Evolutionary conservation across 2,329 filamentous ascomycete species (phyloP), one percentile per base, ranked within the genome.

Genomic region (Aspergillus puulaauensis): DNA sequence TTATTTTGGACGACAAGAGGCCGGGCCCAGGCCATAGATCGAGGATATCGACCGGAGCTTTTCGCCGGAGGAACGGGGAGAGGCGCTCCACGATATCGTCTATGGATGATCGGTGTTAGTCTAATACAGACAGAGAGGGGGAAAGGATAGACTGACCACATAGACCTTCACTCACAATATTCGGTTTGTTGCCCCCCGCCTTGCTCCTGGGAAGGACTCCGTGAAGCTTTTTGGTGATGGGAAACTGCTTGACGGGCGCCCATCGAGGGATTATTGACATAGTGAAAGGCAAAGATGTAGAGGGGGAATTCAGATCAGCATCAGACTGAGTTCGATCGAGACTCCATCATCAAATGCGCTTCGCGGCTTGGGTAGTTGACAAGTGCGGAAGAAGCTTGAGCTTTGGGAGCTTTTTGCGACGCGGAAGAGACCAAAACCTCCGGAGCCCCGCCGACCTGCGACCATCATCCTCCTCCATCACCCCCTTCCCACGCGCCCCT

Each of bases 11-110:
- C 35, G 93, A 96, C 85, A 89, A 95, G 2, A 96, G 54, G 8
- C 92, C 91, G 1, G 78, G 78, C 14, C 92, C 92, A 0, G 93
- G 93, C 71, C 93, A 91, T 56, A 96, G 79, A 70, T 98, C 93
- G 66, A 99, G 79, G 45, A 98, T 82, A 67, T 96, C 92, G 75
- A 93, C 92, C 54, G 90, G 90, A 50, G 80, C 78, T 72, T 95
- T 88, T 45, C 85, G 83, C 35, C 85, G 77, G 17, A 98, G 81
- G 3, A 86, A 86, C 1, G 83, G 82, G 2, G 83, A 85, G n/a
- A 96, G 76, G 59, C 90, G 90, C 6, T 84, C 71, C 46, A 96
- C 66, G 14, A 90, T 77, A 65, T 93, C 87, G 68, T 91, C 89
- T 78, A 66, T 14, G 48, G 47, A 37, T 17, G 4, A 12, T 40